Evolutionary conservation across 352 stramenopile species (phyloP).

Genomic region (Phytophthora idaei): DNA sequence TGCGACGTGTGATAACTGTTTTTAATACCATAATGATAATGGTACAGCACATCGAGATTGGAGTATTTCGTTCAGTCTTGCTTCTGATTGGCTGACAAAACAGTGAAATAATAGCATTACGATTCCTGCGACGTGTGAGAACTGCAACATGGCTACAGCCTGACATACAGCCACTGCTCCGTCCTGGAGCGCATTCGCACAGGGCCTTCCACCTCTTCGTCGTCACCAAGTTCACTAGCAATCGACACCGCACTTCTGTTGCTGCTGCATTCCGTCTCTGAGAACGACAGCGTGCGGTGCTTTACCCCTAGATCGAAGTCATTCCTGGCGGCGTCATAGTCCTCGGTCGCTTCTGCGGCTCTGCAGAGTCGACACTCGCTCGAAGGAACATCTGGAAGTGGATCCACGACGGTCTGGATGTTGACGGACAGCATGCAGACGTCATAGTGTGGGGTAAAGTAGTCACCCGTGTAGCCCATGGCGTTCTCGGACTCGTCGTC

Average conservation of each 20-base stretch:
- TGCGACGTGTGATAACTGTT: too few relatives aligned
- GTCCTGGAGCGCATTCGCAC: conserved; percentile 9
- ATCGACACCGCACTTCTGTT: conserved; percentile 13
- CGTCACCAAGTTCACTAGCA: conserved; percentile 2
- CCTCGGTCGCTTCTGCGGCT: conserved; percentile 8
- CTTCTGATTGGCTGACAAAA: neutral
- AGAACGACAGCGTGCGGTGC: conserved; percentile 17
- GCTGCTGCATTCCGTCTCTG: conserved; percentile 30
- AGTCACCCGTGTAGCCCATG: conserved; percentile 31
- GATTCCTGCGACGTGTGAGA: conserved; percentile 14
- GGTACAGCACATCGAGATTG: too few relatives aligned
- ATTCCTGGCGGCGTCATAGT: conserved; percentile 3
- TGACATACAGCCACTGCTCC: conserved; percentile 34
- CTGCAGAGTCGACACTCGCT: conserved; percentile 32
- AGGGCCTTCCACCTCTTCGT: conserved; percentile 2
- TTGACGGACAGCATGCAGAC: conserved; percentile 36
- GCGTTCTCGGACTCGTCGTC: conserved; percentile 24
- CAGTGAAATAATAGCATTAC: neutral
- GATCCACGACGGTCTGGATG: conserved; percentile 29
- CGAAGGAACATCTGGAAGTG: conserved; percentile 19
- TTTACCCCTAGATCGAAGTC: conserved; percentile 9
- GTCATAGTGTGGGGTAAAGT: conserved; percentile 32
- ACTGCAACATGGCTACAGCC: conserved; percentile 20
- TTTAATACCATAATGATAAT: too few relatives aligned
- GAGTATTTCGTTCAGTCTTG: too few relatives aligned